Base-by-base conservation (phyloP, 164 flowering plant species). In the Platanus orientalis region DNA sequence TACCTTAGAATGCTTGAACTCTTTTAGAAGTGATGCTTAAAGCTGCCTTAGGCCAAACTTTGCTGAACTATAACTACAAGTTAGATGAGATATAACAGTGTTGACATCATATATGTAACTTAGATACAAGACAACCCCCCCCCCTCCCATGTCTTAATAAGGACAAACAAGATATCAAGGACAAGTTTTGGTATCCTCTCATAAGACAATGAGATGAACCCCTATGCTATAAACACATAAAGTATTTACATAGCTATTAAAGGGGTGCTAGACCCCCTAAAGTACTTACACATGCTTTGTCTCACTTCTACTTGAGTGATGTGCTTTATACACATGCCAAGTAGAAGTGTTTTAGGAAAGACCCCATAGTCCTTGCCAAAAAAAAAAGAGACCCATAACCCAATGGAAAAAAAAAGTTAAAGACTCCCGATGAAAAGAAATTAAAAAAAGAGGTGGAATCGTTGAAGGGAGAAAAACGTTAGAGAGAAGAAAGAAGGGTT, bases 261-360 rank as follows among this genome's bases (percentile, higher is more conserved):
- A 66, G 98, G 98, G 48, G 98, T 94, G 73, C 97, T 94, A 23
- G 98, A 94, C 50, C 98, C 98, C 9, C 98, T n/a, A n/a, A n/a
- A n/a, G n/a, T n/a, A n/a, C n/a, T n/a, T n/a, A n/a, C n/a, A n/a
- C n/a, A n/a, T n/a, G n/a, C n/a, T n/a, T n/a, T n/a, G n/a, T n/a
- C n/a, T n/a, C n/a, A n/a, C n/a, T n/a, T n/a, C n/a, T n/a, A n/a
- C n/a, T n/a, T n/a, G n/a, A n/a, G n/a, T n/a, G n/a, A n/a, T n/a
- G n/a, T n/a, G n/a, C n/a, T n/a, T n/a, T n/a, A n/a, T n/a, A n/a
- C n/a, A n/a, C n/a, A n/a, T n/a, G n/a, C n/a, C n/a, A n/a, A n/a
- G n/a, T n/a, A n/a, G n/a, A n/a, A n/a, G n/a, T n/a, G n/a, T n/a
- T n/a, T n/a, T n/a, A n/a, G n/a, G n/a, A n/a, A n/a, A n/a, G n/a